phyloP scores from a whole-genome alignment of 257 asterid genomes.

The Linderniella brevidens region DNA sequence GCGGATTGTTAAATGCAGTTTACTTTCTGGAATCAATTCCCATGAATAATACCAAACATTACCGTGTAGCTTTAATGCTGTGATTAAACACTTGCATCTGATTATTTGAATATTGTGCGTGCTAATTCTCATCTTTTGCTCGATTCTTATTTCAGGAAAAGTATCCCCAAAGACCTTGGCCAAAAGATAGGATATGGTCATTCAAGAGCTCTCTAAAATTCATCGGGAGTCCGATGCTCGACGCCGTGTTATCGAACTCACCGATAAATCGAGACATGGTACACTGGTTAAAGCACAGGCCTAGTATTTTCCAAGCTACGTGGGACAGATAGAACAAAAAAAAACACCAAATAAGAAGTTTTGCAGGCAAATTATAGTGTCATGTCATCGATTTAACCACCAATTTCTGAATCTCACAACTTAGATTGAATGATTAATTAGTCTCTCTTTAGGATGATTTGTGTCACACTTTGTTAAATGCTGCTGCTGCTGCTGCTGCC shows the following conservation, averaged over 20 bases:
- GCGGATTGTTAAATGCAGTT: too few species aligned
- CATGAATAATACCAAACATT: too few species aligned
- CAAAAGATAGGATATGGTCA: conserved; percentile 83
- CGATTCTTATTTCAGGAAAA: conserved; percentile 45
- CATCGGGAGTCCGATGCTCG: conserved; percentile 83
- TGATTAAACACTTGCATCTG: background rate
- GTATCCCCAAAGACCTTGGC: conserved; percentile 89
- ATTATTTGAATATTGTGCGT: background rate
- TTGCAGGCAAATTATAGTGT: too few species aligned
- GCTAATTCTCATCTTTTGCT: background rate
- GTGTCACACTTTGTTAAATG: too few species aligned
- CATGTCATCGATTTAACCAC: too few species aligned
- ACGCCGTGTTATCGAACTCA: conserved; percentile 41
- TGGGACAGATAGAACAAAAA: conserved; percentile 84
- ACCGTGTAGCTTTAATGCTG: background rate
- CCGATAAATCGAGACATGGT: conserved; percentile 62
- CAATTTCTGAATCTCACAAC: too few species aligned
- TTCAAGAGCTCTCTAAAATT: conserved; percentile 44
- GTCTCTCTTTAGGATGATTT: too few species aligned
- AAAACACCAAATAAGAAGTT: too few species aligned
- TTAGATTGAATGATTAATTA: too few species aligned
- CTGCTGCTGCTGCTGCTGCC: too few species aligned
- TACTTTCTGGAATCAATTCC: too few species aligned
- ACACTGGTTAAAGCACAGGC: conserved; percentile 85
- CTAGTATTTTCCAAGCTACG: conserved; percentile 51